Base-by-base conservation (phyloP, 192 early-diverging fungal species). In the Coemansia asiatica region DNA sequence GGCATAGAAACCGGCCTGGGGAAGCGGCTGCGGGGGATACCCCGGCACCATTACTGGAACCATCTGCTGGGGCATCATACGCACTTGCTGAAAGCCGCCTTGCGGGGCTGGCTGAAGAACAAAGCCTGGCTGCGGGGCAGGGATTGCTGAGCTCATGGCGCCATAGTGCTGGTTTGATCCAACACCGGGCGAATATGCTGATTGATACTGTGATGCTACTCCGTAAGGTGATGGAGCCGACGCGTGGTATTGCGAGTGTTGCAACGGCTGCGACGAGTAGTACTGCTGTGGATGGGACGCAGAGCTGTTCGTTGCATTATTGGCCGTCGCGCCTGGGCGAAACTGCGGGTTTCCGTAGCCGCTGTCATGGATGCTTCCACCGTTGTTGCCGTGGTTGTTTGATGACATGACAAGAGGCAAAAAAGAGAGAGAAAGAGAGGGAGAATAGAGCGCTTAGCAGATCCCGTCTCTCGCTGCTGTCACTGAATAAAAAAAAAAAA, bases 291-390 rank as follows among this genome's bases (percentile, higher is more conserved):
- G 40, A 15, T 35, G 13, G 8, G 60, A 22, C 54, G 38, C 44
- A 28, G 23, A 31, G 2, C 38, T 62, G 21, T 33, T 55, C 69
- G 68, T 67, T 16, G 54, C 68, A 13, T 71, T 69, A 57, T 67
- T 74, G 15, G 61, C 77, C 10, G 72, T 74, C n/a, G n/a, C n/a
- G 21, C 72, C 58, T 8, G 72, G 66, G 36, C 77, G 77, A 40
- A 80, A 80, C 51, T 63, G 72, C 35, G 59, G 64, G 28, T 60
- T 54, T 7, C 47, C 58, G 21, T 63, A 64, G 53, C 67, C 63
- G 62, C 31, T 64, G 48, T 71, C 63, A 38, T 61, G 21, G 18
- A 61, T 50, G 27, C 16, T 49, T n/a, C 36, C 58, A n/a, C 58
- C 36, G 23, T 36, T 25, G 38, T 57, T 57, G 25, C 56, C 31